Conservation (phyloP, 179 eudicot species). For the Actinidia arguta region DNA sequence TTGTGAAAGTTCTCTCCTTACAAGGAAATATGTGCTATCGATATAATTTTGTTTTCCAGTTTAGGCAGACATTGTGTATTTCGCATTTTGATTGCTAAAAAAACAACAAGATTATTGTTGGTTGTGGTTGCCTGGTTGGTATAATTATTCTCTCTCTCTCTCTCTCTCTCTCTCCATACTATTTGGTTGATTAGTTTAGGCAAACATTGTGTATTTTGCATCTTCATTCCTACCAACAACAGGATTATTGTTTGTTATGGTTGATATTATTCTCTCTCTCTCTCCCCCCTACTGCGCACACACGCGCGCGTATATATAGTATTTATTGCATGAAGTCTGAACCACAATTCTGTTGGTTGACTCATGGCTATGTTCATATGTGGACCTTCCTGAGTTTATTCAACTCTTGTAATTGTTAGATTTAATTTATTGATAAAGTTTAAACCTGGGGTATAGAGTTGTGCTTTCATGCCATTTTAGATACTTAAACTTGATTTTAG, state of each 20-base stretch:
- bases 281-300: no score
- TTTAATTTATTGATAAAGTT: neutral
- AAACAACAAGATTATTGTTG: no score
- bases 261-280: neutral
- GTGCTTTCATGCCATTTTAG: neutral
- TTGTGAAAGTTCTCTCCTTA: neutral
- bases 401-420: neutral
- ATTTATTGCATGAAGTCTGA: conserved; percentile 2
- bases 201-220: no score
- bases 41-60: neutral
- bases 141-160: neutral
- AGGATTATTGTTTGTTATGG: no score
- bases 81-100: conserved; percentile 7
- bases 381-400: neutral
- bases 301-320: no score
- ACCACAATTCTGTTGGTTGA: neutral
- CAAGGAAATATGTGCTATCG: neutral
- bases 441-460: neutral
- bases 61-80: neutral
- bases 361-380: neutral
- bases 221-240: no score
- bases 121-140: no score
- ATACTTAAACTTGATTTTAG: neutral
- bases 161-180: neutral
- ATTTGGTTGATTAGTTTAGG: no score